These are phyloP conservation scores for Tulasnella sp. DNA, from an alignment of 768 basidiomycete genomes.

Conservation along the genomic window DNA sequence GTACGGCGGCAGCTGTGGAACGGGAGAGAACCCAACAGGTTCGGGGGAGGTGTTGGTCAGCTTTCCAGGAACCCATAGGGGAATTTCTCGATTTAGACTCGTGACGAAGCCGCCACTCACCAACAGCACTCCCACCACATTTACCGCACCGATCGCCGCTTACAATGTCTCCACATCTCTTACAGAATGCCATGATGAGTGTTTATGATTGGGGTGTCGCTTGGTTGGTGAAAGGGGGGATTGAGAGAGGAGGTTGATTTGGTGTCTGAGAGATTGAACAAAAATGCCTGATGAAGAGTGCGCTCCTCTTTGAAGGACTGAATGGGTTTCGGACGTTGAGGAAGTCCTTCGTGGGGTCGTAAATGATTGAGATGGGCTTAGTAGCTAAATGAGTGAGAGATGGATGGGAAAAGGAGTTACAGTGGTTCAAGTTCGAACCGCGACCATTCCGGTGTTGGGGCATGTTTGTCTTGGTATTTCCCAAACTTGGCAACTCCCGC, in stretches of 20 bases:
- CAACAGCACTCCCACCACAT: conserved; percentile 72
- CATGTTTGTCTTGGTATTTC: not conserved
- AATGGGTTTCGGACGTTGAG: not conserved
- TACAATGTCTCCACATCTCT: conserved; percentile 79
- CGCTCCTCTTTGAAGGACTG: not conserved
- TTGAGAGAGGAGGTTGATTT: not conserved
- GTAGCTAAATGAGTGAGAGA: not conserved
- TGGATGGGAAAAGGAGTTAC: not conserved
- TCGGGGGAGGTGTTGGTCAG: conserved; percentile 3
- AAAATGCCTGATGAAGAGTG: not conserved
- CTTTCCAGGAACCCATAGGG: not conserved
- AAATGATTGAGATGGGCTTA: not conserved
- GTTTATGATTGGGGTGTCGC: not conserved
- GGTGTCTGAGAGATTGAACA: no score
- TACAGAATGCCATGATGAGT: conserved; percentile 67
- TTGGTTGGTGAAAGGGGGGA: not conserved
- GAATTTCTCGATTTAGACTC: conserved; percentile 30
- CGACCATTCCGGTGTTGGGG: not conserved
- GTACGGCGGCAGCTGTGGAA: conserved; percentile 53
- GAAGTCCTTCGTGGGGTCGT: not conserved
- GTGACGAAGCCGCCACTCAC: conserved; percentile 34
- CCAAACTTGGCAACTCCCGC: not conserved
- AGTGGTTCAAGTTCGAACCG: not conserved
- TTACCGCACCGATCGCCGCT: conserved; percentile 53
- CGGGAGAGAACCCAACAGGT: not conserved